phyloP scores from a whole-genome alignment of 1,284 basidiomycete genomes.

The Vanrija pseudolonga region DNA sequence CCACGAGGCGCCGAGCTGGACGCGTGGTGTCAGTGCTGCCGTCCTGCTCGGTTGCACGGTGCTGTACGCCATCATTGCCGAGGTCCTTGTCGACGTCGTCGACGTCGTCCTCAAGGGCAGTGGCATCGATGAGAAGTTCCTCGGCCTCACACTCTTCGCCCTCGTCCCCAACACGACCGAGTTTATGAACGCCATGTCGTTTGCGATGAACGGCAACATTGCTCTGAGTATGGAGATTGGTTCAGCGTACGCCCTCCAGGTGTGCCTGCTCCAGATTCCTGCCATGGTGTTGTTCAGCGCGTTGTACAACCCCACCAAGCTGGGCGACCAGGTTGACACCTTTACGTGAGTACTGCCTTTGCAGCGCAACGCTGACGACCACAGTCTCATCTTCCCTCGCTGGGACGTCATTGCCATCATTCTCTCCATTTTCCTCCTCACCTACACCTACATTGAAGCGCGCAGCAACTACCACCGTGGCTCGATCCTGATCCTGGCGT shows the following conservation, averaged over 20 bases:
- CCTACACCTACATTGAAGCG: conserved; percentile 98
- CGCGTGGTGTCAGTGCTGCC: conserved; percentile 74
- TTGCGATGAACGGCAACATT: conserved; percentile 95
- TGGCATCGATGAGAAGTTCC: conserved; percentile 94
- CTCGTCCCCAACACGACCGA: conserved; percentile 98
- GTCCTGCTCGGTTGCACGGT: conserved; percentile 85
- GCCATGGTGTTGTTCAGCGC: conserved; percentile 99
- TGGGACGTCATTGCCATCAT: conserved; percentile 98
- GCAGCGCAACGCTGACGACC: neutral
- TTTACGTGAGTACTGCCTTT: conserved; percentile 65
- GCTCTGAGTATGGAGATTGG: conserved; percentile 99
- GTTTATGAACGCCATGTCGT: conserved; percentile 99
- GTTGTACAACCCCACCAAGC: conserved; percentile 76
- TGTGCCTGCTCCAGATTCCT: conserved; percentile 95
- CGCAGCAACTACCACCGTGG: conserved; percentile 96
- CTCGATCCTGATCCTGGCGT: conserved; percentile 87
- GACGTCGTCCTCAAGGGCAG: conserved; percentile 92
- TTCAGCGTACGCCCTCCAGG: conserved; percentile 96
- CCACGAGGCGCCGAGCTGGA: conserved; percentile 97
- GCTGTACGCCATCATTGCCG: conserved; percentile 93
- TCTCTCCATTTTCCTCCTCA: conserved; percentile 90
- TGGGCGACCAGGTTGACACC: conserved; percentile 76
- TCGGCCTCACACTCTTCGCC: conserved; percentile 94
- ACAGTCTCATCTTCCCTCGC: conserved; percentile 91
- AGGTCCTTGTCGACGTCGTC: conserved; percentile 91